These are phyloP conservation scores for Cercis canadensis DNA, from an alignment of 306 rosid species.

Conservation along the genomic window DNA sequence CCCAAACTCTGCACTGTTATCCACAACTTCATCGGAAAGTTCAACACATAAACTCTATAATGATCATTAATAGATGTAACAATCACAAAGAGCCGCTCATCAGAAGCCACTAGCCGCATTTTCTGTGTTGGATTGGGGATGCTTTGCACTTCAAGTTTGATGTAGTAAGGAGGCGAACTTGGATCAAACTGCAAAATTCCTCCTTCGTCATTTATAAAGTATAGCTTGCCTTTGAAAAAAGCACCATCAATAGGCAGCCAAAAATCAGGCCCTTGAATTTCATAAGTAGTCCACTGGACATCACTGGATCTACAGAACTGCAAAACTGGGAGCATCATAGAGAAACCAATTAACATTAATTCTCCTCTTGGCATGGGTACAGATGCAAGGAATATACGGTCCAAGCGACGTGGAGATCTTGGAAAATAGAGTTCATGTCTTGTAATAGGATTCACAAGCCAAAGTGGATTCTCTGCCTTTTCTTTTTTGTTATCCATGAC, in stretches of 20 bases:
- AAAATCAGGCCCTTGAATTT: not conserved
- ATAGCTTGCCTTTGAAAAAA: constrained; percentile 1
- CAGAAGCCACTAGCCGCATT: not conserved
- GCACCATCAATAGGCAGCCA: not conserved
- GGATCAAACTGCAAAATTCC: not conserved
- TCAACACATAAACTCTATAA: not conserved
- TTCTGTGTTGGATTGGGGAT: not conserved
- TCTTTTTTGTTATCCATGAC: not conserved
- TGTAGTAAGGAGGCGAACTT: not conserved
- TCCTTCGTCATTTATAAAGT: not conserved
- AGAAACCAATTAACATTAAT: not conserved
- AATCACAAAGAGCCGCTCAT: not conserved
- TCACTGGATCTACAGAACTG: not conserved
- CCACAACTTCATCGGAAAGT: not conserved
- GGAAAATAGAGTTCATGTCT: not conserved
- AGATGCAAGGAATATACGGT: not conserved
- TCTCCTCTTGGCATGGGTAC: not conserved
- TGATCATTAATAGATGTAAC: not conserved
- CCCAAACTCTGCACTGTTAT: not conserved
- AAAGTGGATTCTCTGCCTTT: not conserved
- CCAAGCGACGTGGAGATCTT: not conserved
- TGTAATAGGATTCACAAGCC: not conserved
- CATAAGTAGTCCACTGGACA: not conserved
- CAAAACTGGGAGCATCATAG: not conserved
- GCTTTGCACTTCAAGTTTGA: not conserved